phyloP scores from a whole-genome alignment of 2,329 filamentous ascomycete species.

The Colletotrichum abscissum region DNA sequence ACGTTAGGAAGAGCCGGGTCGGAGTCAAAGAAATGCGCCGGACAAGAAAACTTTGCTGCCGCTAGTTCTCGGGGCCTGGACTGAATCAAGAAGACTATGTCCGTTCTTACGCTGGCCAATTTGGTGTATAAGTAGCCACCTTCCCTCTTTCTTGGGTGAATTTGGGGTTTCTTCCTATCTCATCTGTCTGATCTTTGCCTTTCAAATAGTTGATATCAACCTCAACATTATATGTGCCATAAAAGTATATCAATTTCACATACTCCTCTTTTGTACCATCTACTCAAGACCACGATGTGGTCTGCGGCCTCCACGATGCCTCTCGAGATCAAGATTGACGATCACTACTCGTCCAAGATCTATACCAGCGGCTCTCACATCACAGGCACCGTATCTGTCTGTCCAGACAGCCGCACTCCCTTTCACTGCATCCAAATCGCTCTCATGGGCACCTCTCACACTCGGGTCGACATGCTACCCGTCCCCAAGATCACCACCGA shows the following conservation, averaged over 20 bases:
- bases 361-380: conserved; percentile 66
- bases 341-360: conserved; percentile 65
- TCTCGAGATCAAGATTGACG: conserved; percentile 61
- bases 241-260: not conserved
- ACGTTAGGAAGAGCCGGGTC: conserved; percentile 26
- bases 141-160: not conserved
- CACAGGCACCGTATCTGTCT: conserved; percentile 59
- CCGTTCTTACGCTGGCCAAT: not conserved
- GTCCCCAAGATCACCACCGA: conserved; percentile 60
- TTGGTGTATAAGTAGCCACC: conserved; percentile 10
- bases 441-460: conserved; percentile 61
- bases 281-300: conserved; percentile 28
- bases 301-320: conserved; percentile 39
- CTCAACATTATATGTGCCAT: not conserved
- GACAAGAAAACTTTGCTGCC: conserved; percentile 3
- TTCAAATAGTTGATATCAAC: not conserved
- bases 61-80: not conserved
- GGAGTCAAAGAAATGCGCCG: not conserved
- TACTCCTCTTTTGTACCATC: not conserved
- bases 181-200: not conserved
- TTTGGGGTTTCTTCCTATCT: not conserved
- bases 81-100: not conserved
- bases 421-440: conserved; percentile 65
- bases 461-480: conserved; percentile 62
- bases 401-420: conserved; percentile 53